Conservation (phyloP, 2,329 filamentous ascomycete genomes). For the Hypoxylon rubiginosum region DNA sequence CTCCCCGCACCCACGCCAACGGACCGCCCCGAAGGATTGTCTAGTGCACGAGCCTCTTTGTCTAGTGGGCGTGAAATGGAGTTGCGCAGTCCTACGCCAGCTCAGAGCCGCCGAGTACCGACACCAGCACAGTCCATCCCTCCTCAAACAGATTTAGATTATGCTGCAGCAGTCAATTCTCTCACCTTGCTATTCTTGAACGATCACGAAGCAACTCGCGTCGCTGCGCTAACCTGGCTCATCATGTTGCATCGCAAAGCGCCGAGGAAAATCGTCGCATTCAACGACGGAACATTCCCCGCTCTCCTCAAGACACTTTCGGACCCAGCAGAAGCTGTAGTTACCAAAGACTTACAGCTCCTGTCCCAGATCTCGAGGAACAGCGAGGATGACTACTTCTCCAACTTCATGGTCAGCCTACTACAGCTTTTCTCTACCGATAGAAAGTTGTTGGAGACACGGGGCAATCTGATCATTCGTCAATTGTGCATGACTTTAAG, state of each 20-base stretch:
- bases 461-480: constrained; percentile 95
- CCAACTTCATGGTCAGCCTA: constrained; percentile 97
- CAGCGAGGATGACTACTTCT: constrained; percentile 97
- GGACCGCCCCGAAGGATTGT: constrained; percentile 62
- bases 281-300: constrained; percentile 97
- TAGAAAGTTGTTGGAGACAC: constrained; percentile 87
- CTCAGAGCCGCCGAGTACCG: constrained; percentile 61
- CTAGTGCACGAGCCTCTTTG: constrained; percentile 65
- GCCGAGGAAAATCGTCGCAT: constrained; percentile 90
- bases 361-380: constrained; percentile 96
- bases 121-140: constrained; percentile 59
- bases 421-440: constrained; percentile 97
- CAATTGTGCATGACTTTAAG: constrained; percentile 94
- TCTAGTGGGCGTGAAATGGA: constrained; percentile 69
- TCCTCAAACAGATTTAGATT: constrained; percentile 84
- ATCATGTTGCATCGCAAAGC: constrained; percentile 98
- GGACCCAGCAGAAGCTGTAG: constrained; percentile 94
- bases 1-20: constrained; percentile 57
- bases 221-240: constrained; percentile 94
- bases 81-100: constrained; percentile 64
- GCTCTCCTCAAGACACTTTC: constrained; percentile 96
- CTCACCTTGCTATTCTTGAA: constrained; percentile 95
- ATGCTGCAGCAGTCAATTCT: constrained; percentile 92
- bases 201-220: constrained; percentile 94
- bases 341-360: constrained; percentile 92